Conservation (phyloP, 306 rosid genomes). For the Dryas drummondii region DNA sequence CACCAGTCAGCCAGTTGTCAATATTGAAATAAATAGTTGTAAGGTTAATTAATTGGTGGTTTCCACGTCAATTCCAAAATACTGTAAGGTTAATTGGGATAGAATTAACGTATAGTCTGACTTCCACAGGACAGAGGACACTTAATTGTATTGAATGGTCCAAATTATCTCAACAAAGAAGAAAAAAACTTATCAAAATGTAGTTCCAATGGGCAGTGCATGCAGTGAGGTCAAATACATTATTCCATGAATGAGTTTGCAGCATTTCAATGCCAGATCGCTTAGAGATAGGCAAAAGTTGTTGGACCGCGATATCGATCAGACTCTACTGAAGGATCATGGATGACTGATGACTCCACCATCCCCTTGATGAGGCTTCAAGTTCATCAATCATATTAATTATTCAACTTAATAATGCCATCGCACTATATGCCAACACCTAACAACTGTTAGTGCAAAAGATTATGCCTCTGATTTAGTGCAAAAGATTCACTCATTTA, state of each 20-base stretch:
- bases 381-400: neutral
- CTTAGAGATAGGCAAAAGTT: no score
- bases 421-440: neutral
- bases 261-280: no score
- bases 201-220: no score
- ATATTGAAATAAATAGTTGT: neutral
- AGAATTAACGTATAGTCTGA: neutral
- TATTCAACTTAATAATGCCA: neutral
- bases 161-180: no score
- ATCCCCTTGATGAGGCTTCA: neutral
- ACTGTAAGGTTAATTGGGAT: conserved; percentile 4
- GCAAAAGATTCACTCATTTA: neutral
- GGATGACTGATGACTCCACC: neutral
- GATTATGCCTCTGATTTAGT: neutral
- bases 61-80: conserved; percentile 6
- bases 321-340: no score
- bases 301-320: no score
- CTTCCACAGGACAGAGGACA: neutral
- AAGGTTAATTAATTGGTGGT: conserved; percentile 4
- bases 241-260: no score
- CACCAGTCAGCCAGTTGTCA: conserved; percentile 3
- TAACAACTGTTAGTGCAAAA: neutral
- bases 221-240: no score
- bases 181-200: no score
- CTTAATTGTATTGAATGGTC: neutral